Conservation (phyloP, 805 yeast genomes). For the Ogataea populi-albae region DNA sequence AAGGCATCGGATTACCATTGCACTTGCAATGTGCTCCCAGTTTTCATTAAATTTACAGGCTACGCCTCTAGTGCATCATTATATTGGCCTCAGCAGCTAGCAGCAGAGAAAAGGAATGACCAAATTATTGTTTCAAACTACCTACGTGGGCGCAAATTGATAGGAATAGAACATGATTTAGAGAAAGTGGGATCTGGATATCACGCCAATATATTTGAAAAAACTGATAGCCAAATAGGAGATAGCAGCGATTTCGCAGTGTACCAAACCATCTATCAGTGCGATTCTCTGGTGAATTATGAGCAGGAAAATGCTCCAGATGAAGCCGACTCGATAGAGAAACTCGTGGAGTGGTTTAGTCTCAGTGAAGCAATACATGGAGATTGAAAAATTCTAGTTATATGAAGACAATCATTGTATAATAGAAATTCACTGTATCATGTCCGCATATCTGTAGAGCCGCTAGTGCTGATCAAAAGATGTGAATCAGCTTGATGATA, state of each 20-base stretch:
- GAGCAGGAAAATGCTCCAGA: slow-evolving; percentile 23
- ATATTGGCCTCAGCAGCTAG: slow-evolving; percentile 13
- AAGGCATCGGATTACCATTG: slow-evolving; percentile 4
- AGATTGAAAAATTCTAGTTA: no score
- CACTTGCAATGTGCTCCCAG: slow-evolving; percentile 22
- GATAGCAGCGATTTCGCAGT: slow-evolving; percentile 8
- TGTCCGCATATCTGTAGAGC: no score
- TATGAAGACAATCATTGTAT: no score
- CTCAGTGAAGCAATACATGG: slow-evolving; percentile 19
- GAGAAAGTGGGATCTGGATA: background rate
- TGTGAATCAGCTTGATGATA: no score
- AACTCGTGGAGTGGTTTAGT: slow-evolving; percentile 20
- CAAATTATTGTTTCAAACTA: slow-evolving; percentile 11
- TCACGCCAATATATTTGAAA: slow-evolving; percentile 10
- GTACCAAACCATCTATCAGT: slow-evolving; percentile 11
- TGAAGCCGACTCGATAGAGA: slow-evolving; percentile 19
- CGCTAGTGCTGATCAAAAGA: no score
- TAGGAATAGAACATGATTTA: slow-evolving; percentile 14
- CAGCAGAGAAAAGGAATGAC: slow-evolving; percentile 3
- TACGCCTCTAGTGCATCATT: slow-evolving; percentile 4
- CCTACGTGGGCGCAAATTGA: slow-evolving; percentile 21
- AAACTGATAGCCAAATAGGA: slow-evolving; percentile 5
- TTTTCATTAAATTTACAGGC: slow-evolving; percentile 16
- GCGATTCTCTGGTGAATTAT: slow-evolving; percentile 15
- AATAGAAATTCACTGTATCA: no score